phyloP scores from a whole-genome alignment of 2,329 filamentous ascomycete genomes.

The Epichloe glyceriae region DNA sequence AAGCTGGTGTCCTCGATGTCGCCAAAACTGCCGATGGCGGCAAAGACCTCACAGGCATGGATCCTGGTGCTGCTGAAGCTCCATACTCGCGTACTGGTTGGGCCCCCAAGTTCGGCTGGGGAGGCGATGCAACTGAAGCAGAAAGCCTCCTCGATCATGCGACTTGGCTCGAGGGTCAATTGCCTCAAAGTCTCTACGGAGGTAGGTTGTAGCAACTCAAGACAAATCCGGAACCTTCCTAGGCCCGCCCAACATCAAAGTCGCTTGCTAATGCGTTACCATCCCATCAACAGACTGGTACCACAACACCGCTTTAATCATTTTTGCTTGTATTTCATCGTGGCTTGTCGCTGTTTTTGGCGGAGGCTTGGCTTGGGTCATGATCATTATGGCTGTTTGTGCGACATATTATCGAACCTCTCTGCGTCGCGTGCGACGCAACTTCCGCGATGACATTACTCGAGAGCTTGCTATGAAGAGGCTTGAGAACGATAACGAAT shows the following conservation, averaged over 20 bases:
- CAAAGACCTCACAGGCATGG: conserved; percentile 33
- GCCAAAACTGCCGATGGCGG: conserved; percentile 36
- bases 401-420: conserved; percentile 96
- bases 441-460: conserved; percentile 88
- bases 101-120: conserved; percentile 74
- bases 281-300: conserved; percentile 72
- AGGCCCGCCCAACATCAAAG: background rate
- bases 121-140: conserved; percentile 37
- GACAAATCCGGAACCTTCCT: background rate
- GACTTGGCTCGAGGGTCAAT: conserved; percentile 69
- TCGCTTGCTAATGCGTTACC: background rate
- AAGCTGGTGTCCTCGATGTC: conserved; percentile 51
- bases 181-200: conserved; percentile 85
- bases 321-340: conserved; percentile 80
- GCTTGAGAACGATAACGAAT: conserved; percentile 83
- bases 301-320: conserved; percentile 87
- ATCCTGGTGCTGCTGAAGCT: conserved; percentile 38
- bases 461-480: conserved; percentile 78
- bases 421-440: conserved; percentile 80
- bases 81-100: conserved; percentile 55
- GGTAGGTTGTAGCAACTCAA: conserved; percentile 35
- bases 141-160: conserved; percentile 75
- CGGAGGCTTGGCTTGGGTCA: conserved; percentile 84
- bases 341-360: conserved; percentile 85
- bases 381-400: conserved; percentile 84